Conservation (phyloP, 805 yeast genomes). For the Pichia nanzhaoensis region DNA sequence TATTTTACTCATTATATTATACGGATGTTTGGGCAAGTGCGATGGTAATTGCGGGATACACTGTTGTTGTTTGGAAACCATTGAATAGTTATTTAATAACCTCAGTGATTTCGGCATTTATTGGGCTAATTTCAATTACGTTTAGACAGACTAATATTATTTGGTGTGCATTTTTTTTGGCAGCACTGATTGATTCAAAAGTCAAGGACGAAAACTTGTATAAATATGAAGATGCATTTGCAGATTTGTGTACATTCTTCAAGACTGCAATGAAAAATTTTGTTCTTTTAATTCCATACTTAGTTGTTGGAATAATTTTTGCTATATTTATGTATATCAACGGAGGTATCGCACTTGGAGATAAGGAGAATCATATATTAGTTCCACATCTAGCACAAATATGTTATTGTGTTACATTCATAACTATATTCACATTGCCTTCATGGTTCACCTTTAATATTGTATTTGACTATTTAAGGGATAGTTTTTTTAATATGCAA, state of each 20-base stretch:
- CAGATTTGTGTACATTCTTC: conserved; percentile 20
- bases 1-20: conserved; percentile 74
- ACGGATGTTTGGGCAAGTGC: conserved; percentile 92
- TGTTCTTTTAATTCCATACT: conserved; percentile 41
- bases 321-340: conserved; percentile 53
- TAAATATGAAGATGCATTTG: conserved; percentile 26
- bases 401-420: conserved; percentile 66
- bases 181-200: conserved; percentile 46
- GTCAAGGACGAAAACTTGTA: conserved; percentile 30
- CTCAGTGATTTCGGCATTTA: conserved; percentile 38
- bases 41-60: conserved; percentile 50
- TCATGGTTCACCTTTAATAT: conserved; percentile 51
- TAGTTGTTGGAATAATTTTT: conserved; percentile 47
- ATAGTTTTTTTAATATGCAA: conserved; percentile 23
- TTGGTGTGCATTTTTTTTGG: conserved; percentile 66
- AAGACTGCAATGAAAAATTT: conserved; percentile 28
- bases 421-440: conserved; percentile 64
- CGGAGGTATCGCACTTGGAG: conserved; percentile 88
- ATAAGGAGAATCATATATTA: conserved; percentile 74
- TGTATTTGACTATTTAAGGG: conserved; percentile 34
- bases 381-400: conserved; percentile 73
- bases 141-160: conserved; percentile 89
- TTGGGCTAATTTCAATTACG: conserved; percentile 57
- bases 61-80: conserved; percentile 35
- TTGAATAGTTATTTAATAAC: conserved; percentile 17